These are phyloP conservation scores for Cochlearia excelsa DNA, from an alignment of 345 rosid genomes.

Conservation along the genomic window DNA sequence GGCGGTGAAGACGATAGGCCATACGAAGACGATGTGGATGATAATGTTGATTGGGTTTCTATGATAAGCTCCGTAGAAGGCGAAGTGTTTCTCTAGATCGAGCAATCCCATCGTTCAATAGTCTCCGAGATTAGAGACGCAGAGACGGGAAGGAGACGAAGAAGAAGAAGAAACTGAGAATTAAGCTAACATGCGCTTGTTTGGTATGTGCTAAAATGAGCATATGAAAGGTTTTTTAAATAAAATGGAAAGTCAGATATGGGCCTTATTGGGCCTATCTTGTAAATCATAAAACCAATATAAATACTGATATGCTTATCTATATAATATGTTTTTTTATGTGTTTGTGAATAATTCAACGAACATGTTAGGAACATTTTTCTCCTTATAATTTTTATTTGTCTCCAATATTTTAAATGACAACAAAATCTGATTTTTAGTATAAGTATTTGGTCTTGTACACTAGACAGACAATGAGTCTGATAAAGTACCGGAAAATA, in stretches of 20 bases:
- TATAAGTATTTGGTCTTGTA: no score
- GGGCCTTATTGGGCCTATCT: no score
- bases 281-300: no score
- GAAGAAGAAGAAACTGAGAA: neutral
- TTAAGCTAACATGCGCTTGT: no score
- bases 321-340: neutral
- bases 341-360: slow-evolving; percentile 22
- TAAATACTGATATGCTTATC: neutral
- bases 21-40: slow-evolving; percentile 72
- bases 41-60: slow-evolving; percentile 64
- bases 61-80: slow-evolving; percentile 94
- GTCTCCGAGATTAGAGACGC: slow-evolving; percentile 4
- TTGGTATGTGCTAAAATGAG: neutral
- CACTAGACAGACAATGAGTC: no score
- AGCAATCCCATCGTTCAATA: slow-evolving; percentile 49
- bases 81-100: slow-evolving; percentile 83
- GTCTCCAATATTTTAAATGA: neutral
- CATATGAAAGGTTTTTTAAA: neutral
- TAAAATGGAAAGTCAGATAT: no score
- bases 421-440: neutral
- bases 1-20: slow-evolving; percentile 81
- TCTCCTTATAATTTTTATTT: slow-evolving; percentile 11
- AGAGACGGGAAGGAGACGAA: slow-evolving; percentile 29
- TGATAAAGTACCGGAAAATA: no score
- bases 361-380: neutral